Base-by-base conservation (phyloP, 495 filamentous ascomycete species). In the Astrothelium macrocarpum region DNA sequence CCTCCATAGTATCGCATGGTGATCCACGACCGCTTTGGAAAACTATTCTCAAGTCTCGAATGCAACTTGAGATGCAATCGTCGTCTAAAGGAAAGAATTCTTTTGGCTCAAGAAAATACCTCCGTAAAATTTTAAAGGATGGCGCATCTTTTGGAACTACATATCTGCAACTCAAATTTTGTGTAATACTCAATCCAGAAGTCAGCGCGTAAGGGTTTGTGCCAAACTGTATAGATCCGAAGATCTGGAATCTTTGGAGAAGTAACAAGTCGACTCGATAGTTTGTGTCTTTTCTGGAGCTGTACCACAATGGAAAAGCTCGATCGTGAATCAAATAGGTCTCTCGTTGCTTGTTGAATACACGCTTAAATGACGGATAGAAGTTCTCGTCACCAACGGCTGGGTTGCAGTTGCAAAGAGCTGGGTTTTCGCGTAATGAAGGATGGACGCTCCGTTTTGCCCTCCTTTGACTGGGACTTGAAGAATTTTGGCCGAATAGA, bases 241-340 rank as follows among this genome's bases (percentile, higher is more conserved):
- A 56, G 1, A 29, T 56, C 10, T 25, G 25, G 49, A 56, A 20
- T 56, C 25, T 26, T 29, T 32, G 20, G 49, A 56, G 16, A 26
- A 56, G 49, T 28, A 56, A 25, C 20, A 56, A 29, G 7, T 56
- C 29, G 4, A 56, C 49, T 56, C 29, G 49, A 29, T 56, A 56
- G 25, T 9, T 56, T 56, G 49, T 56, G 16, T 56, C 49, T 16
- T 29, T 56, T 16, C 49, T 56, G 16, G 49, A 56, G 25, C 23
- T 56, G 25, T 56, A 56, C 49, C 49, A 56, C 20, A 56, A 25
- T 10, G 49, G 49, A 29, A n/a, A 56, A 11, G 4, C 29, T 56
- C 49, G 49, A 56, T 56, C 49, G 49, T 56, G 49, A 56, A 56
- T 26, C 9, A 29, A 56, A 29, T 56, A 56, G 49, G 16, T 2